These are phyloP conservation scores for Mangifera indica DNA, from an alignment of 345 rosid species.

Conservation along the genomic window DNA sequence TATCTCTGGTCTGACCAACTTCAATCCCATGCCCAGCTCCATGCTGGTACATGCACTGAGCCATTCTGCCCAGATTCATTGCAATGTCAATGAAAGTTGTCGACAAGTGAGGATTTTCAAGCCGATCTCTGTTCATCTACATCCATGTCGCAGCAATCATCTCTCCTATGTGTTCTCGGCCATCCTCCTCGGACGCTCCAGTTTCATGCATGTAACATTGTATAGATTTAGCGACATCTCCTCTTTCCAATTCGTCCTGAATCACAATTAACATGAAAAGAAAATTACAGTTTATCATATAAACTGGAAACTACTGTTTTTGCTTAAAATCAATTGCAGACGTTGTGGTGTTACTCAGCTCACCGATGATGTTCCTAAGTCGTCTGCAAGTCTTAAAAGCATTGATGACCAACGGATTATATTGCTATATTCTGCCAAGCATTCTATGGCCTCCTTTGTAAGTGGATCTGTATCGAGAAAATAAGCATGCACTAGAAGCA, in stretches of 20 bases:
- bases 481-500: constrained; percentile 27
- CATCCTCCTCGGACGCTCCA: constrained; percentile 28
- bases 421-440: constrained; percentile 12
- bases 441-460: constrained; percentile 17
- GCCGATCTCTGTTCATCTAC: constrained; percentile 32
- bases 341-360: background rate
- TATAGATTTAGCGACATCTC: constrained; percentile 32
- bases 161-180: constrained; percentile 17
- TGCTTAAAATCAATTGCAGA: no score
- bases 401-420: constrained; percentile 27
- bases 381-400: constrained; percentile 34
- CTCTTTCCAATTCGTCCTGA: constrained; percentile 38
- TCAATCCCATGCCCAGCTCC: constrained; percentile 35
- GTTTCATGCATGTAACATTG: constrained; percentile 43
- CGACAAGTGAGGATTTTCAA: background rate
- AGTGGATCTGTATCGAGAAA: constrained; percentile 18
- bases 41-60: constrained; percentile 34
- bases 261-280: no score
- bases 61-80: constrained; percentile 31
- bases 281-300: no score
- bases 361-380: constrained; percentile 48
- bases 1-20: background rate
- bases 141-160: constrained; percentile 40
- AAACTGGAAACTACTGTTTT: no score
- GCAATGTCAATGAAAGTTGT: constrained; percentile 11